These are phyloP conservation scores for Pseudofabraea citricarpa DNA, from an alignment of 2,329 filamentous ascomycete species.

Conservation along the genomic window DNA sequence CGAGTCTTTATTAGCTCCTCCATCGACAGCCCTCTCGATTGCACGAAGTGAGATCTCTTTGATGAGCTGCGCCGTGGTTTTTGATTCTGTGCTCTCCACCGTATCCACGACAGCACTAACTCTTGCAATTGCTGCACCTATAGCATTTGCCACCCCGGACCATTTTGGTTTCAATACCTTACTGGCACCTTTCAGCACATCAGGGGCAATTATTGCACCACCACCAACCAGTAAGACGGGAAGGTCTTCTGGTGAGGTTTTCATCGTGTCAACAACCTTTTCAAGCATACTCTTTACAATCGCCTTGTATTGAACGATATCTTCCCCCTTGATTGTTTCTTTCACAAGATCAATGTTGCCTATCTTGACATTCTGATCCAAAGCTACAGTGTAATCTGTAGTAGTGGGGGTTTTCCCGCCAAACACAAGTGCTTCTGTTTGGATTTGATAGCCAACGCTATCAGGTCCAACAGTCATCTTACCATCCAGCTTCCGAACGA, in stretches of 20 bases:
- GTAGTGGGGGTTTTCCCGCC: constrained; percentile 50
- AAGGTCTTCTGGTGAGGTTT: constrained; percentile 44
- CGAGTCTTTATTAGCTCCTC: constrained; percentile 9
- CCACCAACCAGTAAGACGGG: constrained; percentile 51
- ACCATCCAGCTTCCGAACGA: constrained; percentile 36
- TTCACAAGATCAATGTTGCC: constrained; percentile 7
- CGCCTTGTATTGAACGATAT: constrained; percentile 33
- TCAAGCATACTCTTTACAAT: constrained; percentile 46
- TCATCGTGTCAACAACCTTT: constrained; percentile 47
- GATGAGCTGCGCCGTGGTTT: constrained; percentile 6
- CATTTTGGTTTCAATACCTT: constrained; percentile 44
- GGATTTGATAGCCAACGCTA: constrained; percentile 48
- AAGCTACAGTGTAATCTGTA: constrained; percentile 46
- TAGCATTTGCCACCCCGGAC: constrained; percentile 51
- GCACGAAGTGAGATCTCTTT: constrained; percentile 5
- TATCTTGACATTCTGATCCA: constrained; percentile 2
- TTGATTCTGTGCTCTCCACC: constrained; percentile 11
- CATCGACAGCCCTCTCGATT: constrained; percentile 7
- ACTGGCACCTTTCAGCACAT: constrained; percentile 40
- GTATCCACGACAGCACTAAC: constrained; percentile 26
- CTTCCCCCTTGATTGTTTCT: constrained; percentile 11
- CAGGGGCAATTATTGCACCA: constrained; percentile 45
- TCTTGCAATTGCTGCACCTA: constrained; percentile 45
- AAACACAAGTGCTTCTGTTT: constrained; percentile 42
- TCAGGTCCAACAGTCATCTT: constrained; percentile 49